These are phyloP conservation scores for Kodamaea sagamina DNA, from an alignment of 805 yeast genomes.

Conservation along the genomic window DNA sequence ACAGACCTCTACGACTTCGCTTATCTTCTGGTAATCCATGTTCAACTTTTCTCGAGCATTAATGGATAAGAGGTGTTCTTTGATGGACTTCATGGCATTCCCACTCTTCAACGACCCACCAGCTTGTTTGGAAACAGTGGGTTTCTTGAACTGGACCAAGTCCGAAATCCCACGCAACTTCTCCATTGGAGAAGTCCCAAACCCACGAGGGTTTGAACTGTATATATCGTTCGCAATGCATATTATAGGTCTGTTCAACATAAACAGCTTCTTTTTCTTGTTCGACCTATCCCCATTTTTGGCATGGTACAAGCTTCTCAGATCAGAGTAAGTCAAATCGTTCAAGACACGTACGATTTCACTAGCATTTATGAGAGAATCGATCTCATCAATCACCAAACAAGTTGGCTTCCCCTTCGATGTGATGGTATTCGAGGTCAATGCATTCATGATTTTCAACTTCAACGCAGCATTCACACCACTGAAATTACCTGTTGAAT, in stretches of 20 bases:
- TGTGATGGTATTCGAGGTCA: slow-evolving; percentile 58
- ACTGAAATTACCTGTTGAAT: slow-evolving; percentile 12
- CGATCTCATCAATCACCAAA: slow-evolving; percentile 86
- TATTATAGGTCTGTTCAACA: slow-evolving; percentile 77
- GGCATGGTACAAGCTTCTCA: slow-evolving; percentile 41
- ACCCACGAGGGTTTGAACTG: slow-evolving; percentile 36
- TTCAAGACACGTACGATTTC: slow-evolving; percentile 50
- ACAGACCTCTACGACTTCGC: slow-evolving; percentile 66
- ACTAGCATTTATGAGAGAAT: slow-evolving; percentile 42
- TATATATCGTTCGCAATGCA: slow-evolving; percentile 90
- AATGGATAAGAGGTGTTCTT: slow-evolving; percentile 47
- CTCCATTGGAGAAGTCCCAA: slow-evolving; percentile 58
- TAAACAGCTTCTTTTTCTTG: slow-evolving; percentile 40
- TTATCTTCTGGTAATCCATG: slow-evolving; percentile 51
- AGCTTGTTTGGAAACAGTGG: slow-evolving; percentile 49
- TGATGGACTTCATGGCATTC: slow-evolving; percentile 38
- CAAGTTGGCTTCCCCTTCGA: slow-evolving; percentile 77
- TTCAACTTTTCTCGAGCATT: slow-evolving; percentile 54
- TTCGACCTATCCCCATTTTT: slow-evolving; percentile 14
- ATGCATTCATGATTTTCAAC: slow-evolving; percentile 51
- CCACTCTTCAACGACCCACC: slow-evolving; percentile 43
- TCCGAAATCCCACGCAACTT: slow-evolving; percentile 74
- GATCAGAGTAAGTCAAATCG: slow-evolving; percentile 64
- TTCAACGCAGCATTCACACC: slow-evolving; percentile 34
- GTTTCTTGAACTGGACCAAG: slow-evolving; percentile 62